These are phyloP conservation scores for Peziza echinospora DNA, from an alignment of 495 filamentous ascomycete species.

Conservation along the genomic window DNA sequence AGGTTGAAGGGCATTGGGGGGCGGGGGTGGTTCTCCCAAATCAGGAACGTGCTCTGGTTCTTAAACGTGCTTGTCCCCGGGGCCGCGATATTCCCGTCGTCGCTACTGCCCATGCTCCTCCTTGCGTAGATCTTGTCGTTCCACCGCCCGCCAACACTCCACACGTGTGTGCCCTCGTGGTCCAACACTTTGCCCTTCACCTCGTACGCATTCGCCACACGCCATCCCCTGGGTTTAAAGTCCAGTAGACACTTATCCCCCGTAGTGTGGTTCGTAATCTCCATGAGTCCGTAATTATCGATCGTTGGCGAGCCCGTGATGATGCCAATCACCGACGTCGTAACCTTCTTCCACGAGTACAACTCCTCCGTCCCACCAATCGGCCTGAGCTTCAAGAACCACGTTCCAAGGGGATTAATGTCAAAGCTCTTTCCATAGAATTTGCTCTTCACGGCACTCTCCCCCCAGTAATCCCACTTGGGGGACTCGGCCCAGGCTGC, in stretches of 20 bases:
- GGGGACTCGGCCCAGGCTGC: slow-evolving; percentile 83
- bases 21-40: slow-evolving; percentile 73
- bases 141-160: slow-evolving; percentile 86
- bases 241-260: slow-evolving; percentile 78
- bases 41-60: slow-evolving; percentile 53
- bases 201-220: slow-evolving; percentile 69
- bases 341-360: slow-evolving; percentile 98
- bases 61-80: slow-evolving; percentile 23
- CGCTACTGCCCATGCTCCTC: slow-evolving; percentile 71
- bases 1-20: slow-evolving; percentile 85
- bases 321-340: slow-evolving; percentile 90
- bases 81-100: slow-evolving; percentile 29
- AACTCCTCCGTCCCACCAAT: slow-evolving; percentile 62
- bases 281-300: slow-evolving; percentile 97
- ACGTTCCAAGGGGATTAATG: slow-evolving; percentile 86
- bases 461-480: slow-evolving; percentile 94
- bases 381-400: slow-evolving; percentile 80
- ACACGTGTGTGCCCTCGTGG: slow-evolving; percentile 46
- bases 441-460: slow-evolving; percentile 89
- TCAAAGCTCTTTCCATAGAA: slow-evolving; percentile 97
- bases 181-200: slow-evolving; percentile 69
- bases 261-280: slow-evolving; percentile 89
- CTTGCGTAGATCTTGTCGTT: slow-evolving; percentile 95
- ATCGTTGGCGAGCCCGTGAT: slow-evolving; percentile 90
- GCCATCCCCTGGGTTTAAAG: slow-evolving; percentile 93